These are phyloP conservation scores for Boechera stricta DNA, from an alignment of 345 rosid genomes.

Conservation along the genomic window DNA sequence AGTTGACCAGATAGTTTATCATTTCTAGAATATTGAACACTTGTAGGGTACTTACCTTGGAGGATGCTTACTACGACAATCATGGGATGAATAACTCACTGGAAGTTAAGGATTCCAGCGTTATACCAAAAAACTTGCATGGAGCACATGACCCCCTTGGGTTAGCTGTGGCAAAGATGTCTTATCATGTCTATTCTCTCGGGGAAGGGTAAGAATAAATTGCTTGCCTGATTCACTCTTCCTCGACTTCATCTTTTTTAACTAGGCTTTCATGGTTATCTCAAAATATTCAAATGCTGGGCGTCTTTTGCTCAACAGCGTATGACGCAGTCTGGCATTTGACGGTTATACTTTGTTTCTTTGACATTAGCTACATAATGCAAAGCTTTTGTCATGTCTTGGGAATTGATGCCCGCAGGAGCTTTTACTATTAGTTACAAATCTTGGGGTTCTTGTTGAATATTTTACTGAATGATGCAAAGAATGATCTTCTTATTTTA, in stretches of 20 bases:
- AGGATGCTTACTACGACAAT: constrained; percentile 78
- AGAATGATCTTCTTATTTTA: not conserved
- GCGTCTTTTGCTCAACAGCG: not conserved
- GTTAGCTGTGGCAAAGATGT: constrained; percentile 88
- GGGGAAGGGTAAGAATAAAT: constrained; percentile 82
- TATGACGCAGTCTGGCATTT: not conserved
- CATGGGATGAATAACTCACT: constrained; percentile 50
- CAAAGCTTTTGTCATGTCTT: constrained; percentile 5
- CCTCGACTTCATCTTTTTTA: constrained; percentile 6
- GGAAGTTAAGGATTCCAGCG: constrained; percentile 50
- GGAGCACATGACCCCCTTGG: constrained; percentile 63
- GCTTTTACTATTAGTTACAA: constrained; percentile 10
- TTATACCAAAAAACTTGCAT: constrained; percentile 49
- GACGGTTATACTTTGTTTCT: not conserved
- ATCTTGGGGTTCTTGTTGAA: not conserved
- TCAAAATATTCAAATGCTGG: not conserved
- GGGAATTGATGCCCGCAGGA: not conserved
- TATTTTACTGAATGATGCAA: too few relatives aligned
- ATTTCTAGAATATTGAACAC: constrained; percentile 17
- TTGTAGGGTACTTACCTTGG: constrained; percentile 88
- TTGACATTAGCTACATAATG: constrained; percentile 15
- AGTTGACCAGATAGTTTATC: constrained; percentile 20
- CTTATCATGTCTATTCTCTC: constrained; percentile 77
- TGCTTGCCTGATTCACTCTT: constrained; percentile 22
- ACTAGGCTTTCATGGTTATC: constrained; percentile 25